Base-by-base conservation (phyloP, 2,329 filamentous ascomycete species). In the Paraphoma chrysanthemicola region DNA sequence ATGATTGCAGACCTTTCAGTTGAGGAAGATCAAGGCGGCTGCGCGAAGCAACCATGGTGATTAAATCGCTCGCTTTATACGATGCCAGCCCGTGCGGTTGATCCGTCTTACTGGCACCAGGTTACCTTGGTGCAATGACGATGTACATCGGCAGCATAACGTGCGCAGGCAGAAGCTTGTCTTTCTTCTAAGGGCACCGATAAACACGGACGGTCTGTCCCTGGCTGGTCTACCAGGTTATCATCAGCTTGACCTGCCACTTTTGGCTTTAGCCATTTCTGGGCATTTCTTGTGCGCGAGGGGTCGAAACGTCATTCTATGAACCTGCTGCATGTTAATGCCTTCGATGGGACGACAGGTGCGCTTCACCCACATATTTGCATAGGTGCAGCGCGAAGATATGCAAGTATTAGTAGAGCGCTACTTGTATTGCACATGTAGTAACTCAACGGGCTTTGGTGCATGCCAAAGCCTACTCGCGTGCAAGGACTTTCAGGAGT, bases 261-360 rank as follows among this genome's bases (percentile, higher is more conserved):
- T 61, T 60, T 38, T 10, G 63, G 45, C 43, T 30, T 51, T 65
- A 68, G 63, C 49, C 29, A 16, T 48, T 58, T 17, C 62, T 59
- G 65, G 67, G 65, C 63, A 59, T 65, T 63, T 60, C 54, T 64
- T 68, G 63, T 59, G 58, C 6, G 33, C 44, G 45, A 55, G 44
- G 50, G 46, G 41, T 48, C 38, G 33, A 28, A 60, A 62, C 60
- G 65, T 67, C 62, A 66, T 64, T 45, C 44, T 46, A 12, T 28
- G 7, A 16, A 48, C 39, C 3, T 9, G 4, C n/a, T 3, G 33
- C 10, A 36, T 18, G n/a, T 10, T 12, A 23, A 5, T 5, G 5
- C 2, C 23, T 23, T 23, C 23, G 23, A 23, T 23, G 23, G 23
- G 3, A 23, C 3, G 23, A 23, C 23, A 5, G 23, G 23, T 38